phyloP scores from a whole-genome alignment of 108 stramenopile species.

The Cyclostephanos invisitatus region DNA sequence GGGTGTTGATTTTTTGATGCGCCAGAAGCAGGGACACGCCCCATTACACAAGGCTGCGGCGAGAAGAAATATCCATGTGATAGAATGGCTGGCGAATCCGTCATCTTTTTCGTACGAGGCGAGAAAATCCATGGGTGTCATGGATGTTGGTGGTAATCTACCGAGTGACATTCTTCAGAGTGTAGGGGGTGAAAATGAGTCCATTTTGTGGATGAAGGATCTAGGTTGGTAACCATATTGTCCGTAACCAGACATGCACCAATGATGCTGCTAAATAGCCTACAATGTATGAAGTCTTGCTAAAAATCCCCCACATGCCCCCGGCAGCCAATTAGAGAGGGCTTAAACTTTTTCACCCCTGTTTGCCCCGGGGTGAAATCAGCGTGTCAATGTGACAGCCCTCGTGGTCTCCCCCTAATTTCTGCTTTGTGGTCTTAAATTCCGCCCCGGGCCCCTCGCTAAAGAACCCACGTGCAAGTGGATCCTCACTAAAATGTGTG shows the following conservation, averaged over 20 bases:
- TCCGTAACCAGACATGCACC: background rate
- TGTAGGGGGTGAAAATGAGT: slow-evolving; percentile 64
- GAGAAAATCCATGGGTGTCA: slow-evolving; percentile 33
- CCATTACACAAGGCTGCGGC: slow-evolving; percentile 85
- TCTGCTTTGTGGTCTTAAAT: too few relatives aligned
- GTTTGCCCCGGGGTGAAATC: too few relatives aligned
- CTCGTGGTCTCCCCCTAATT: too few relatives aligned
- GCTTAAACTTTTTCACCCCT: too few relatives aligned
- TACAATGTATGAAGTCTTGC: too few relatives aligned
- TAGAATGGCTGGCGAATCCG: slow-evolving; percentile 68
- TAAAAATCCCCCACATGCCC: too few relatives aligned
- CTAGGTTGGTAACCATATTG: slow-evolving; percentile 20
- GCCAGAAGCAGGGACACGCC: slow-evolving; percentile 78
- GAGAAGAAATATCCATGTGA: slow-evolving; percentile 53
- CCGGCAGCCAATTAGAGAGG: too few relatives aligned
- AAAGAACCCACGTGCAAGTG: too few relatives aligned
- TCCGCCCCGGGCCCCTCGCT: too few relatives aligned
- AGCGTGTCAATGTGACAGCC: too few relatives aligned
- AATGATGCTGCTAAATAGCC: too few relatives aligned
- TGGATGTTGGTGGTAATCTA: slow-evolving; percentile 70
- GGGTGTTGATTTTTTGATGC: slow-evolving; percentile 49
- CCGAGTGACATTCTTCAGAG: slow-evolving; percentile 76
- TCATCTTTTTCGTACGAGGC: slow-evolving; percentile 32
- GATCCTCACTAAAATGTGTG: too few relatives aligned
- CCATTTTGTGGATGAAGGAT: slow-evolving; percentile 66